Evolutionary conservation across 768 basidiomycete genomes (phyloP), one percentile per base, ranked within the genome.

Genomic region (Boletellus emodensis): DNA sequence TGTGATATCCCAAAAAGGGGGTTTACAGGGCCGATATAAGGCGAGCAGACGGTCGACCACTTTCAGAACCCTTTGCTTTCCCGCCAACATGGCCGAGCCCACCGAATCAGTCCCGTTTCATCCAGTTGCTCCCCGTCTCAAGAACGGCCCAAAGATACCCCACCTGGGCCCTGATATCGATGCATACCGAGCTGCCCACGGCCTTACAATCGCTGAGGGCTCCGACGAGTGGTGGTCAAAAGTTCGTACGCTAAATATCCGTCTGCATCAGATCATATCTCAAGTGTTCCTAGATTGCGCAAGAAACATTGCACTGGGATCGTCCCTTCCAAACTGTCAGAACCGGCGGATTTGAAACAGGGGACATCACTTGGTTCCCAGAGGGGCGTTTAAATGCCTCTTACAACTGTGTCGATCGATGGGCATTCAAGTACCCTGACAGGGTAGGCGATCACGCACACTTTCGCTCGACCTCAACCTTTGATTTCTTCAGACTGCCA

Each of bases 401-500:
- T 9, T 98, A 98, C 78, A 99, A 99, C 71, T 95, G 93, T 62
- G 91, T 99, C 44, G 96, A 99, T 68, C 83, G 95, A 49, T 94
- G 92, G 86, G 95, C 91, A 14, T 94, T 87, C 74, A 81, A 84
- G 64, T 73, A 94, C 62, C 96, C 95, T 0, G 73, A 96, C 67
- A 85, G 83, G 73, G 87, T 83, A 50, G 41, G 62, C 44, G 5
- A 9, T n/a, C 8, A 44, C 22, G n/a, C 45, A n/a, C 38, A 30
- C 10, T 38, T 20, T 41, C 20, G 10, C 12, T 4, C 38, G 3
- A 32, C 12, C 26, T 44, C 41, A n/a, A 34, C 44, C 14, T 3
- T 17, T 34, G 5, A 42, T 47, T 24, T 17, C 17, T 18, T 11
- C 57, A 93, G 89, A 84, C 85, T 24, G 95, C 95, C 26, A 96